Conservation (phyloP, 148 eudicot genomes). For the Cornus kousa region DNA sequence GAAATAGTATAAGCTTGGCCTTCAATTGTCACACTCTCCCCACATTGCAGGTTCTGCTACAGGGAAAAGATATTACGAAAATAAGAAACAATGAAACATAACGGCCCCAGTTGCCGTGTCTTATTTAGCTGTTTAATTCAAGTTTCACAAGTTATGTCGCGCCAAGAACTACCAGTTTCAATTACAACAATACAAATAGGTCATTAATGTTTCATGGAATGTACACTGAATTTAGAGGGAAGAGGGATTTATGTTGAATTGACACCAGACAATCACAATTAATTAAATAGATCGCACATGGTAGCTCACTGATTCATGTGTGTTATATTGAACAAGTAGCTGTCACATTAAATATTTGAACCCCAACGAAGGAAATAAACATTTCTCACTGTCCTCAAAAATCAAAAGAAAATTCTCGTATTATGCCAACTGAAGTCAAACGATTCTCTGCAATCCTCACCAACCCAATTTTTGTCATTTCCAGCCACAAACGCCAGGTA, state of each 20-base stretch:
- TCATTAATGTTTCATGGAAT: not conserved
- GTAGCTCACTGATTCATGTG: not conserved
- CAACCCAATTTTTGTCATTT: not conserved
- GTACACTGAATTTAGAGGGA: not conserved
- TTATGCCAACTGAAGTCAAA: not conserved
- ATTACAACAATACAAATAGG: not conserved
- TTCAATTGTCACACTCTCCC: constrained; percentile 91
- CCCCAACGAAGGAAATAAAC: not conserved
- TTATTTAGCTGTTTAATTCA: not conserved
- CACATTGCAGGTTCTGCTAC: constrained; percentile 81
- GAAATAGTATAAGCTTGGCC: constrained; percentile 84
- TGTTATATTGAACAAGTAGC: not conserved
- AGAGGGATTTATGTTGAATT: not conserved
- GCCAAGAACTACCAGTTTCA: not conserved
- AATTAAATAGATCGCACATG: not conserved
- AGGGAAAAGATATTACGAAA: not conserved
- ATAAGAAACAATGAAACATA: not conserved
- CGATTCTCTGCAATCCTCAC: not conserved
- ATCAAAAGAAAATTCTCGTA: not conserved
- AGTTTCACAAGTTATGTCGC: not conserved
- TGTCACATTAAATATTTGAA: not conserved
- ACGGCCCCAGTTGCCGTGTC: not conserved
- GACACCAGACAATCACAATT: not conserved
- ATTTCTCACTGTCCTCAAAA: not conserved
- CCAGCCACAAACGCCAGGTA: not conserved